Percentiles rank a stretch among this genome's conserved stretches.
phyloP scores from a whole-genome alignment of 495 filamentous ascomycete genomes.

The Pyrenula massariospora region DNA sequence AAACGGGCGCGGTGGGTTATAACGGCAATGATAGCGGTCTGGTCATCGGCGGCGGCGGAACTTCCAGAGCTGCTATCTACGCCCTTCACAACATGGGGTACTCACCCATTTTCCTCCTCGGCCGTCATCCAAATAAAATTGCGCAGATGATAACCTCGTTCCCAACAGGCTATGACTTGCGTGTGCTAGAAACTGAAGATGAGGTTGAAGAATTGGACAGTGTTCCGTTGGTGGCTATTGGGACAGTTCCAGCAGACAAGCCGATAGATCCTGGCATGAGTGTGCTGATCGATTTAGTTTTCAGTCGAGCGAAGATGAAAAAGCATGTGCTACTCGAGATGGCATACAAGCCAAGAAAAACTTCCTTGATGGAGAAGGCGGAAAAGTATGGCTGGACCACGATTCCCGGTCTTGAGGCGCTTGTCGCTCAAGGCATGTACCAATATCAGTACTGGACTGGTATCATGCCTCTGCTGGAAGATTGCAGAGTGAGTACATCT shows the following conservation, averaged over 20 bases:
- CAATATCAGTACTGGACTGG: constrained; percentile 75
- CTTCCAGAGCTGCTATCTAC: constrained; percentile 83
- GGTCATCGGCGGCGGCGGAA: constrained; percentile 86
- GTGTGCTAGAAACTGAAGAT: constrained; percentile 40
- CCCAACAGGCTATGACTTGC: constrained; percentile 63
- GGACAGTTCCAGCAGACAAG: constrained; percentile 81
- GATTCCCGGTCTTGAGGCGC: constrained; percentile 78
- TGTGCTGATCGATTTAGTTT: constrained; percentile 50
- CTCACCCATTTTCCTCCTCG: constrained; percentile 75
- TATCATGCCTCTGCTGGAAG: constrained; percentile 55
- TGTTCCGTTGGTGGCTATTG: constrained; percentile 64
- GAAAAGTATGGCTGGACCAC: constrained; percentile 71
- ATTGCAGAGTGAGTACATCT: constrained; percentile 36
- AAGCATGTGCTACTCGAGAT: constrained; percentile 72
- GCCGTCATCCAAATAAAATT: constrained; percentile 60
- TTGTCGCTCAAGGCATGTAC: constrained; percentile 80
- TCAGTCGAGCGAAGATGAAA: constrained; percentile 27
- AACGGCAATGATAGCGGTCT: constrained; percentile 36
- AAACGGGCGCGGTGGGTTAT: constrained; percentile 45
- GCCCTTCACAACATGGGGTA: constrained; percentile 75
- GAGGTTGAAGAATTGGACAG: constrained; percentile 32
- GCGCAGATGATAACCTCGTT: constrained; percentile 58
- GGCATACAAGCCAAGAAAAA: constrained; percentile 85
- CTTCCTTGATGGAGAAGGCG: constrained; percentile 77
- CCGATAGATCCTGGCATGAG: constrained; percentile 66